Conservation (phyloP, 306 rosid species). For the Ochetophila trinervis region DNA sequence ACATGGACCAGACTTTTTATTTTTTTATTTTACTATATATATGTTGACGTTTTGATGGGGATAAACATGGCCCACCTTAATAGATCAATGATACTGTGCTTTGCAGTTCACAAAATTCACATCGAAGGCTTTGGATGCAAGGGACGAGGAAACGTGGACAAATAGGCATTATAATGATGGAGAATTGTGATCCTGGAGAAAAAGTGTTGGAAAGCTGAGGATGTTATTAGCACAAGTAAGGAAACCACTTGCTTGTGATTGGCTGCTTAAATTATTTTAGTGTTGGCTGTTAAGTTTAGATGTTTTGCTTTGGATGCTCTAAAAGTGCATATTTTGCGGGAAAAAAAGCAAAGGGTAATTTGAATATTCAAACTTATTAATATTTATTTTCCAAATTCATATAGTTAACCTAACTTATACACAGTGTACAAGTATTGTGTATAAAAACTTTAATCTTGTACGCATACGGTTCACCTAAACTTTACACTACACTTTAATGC, state of each 20-base stretch:
- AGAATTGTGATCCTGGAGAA: constrained; percentile 17
- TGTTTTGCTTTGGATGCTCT: neutral
- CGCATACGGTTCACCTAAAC: constrained; percentile 6
- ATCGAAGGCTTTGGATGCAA: constrained; percentile 24
- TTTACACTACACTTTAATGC: neutral
- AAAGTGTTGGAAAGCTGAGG: constrained; percentile 19
- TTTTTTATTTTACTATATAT: no score
- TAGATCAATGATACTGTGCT: constrained; percentile 8
- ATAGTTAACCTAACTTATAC: constrained; percentile 15
- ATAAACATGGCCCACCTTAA: constrained; percentile 6
- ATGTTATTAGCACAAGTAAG: constrained; percentile 4
- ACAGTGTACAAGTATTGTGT: neutral
- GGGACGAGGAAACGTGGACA: constrained; percentile 7
- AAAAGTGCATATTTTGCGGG: neutral
- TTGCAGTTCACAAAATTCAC: constrained; percentile 11
- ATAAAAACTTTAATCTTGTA: neutral
- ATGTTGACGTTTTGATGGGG: neutral
- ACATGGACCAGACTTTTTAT: no score
- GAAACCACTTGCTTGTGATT: constrained; percentile 5
- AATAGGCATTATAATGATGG: constrained; percentile 11
- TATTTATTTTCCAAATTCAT: neutral
- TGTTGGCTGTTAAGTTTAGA: neutral
- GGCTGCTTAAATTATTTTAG: constrained; percentile 6
- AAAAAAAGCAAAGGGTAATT: neutral
- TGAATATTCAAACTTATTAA: no score